These are phyloP conservation scores for Xylariaceae sp. DNA, from an alignment of 2,329 filamentous ascomycete species.

Conservation along the genomic window DNA sequence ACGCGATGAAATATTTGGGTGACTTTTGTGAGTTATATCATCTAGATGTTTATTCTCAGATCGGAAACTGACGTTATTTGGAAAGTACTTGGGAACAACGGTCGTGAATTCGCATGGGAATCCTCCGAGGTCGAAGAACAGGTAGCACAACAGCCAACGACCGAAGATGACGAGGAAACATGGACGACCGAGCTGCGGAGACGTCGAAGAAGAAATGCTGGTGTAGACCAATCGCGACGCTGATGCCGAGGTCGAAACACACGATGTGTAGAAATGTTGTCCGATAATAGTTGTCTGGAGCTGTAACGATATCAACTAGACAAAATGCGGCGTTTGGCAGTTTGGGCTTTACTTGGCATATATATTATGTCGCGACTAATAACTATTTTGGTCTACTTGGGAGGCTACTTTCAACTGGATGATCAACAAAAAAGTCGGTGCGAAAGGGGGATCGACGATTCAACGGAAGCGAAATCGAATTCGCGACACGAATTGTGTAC, in stretches of 20 bases:
- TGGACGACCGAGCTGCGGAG: conserved; percentile 19
- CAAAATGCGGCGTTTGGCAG: conserved; percentile 11
- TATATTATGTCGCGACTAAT: not conserved
- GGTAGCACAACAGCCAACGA: conserved; percentile 16
- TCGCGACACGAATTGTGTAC: no score
- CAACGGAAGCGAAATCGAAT: no score
- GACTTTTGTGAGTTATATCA: conserved; percentile 47
- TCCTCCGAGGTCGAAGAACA: conserved; percentile 25
- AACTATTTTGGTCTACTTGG: not conserved
- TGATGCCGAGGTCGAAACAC: not conserved
- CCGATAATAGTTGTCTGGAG: not conserved
- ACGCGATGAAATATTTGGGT: conserved; percentile 77
- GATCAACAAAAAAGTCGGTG: not conserved
- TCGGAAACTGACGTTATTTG: conserved; percentile 1
- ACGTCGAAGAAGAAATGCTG: conserved; percentile 19
- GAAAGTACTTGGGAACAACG: conserved; percentile 60
- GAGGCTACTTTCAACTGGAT: not conserved
- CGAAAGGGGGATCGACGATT: not conserved
- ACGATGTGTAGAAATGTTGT: not conserved
- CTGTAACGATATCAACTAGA: conserved; percentile 3
- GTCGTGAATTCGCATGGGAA: conserved; percentile 46
- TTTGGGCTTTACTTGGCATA: not conserved
- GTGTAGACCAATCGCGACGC: conserved; percentile 10
- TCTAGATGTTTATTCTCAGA: not conserved
- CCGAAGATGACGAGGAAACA: conserved; percentile 13